phyloP scores from a whole-genome alignment of 768 basidiomycete genomes.

The Boletus rex-veris region DNA sequence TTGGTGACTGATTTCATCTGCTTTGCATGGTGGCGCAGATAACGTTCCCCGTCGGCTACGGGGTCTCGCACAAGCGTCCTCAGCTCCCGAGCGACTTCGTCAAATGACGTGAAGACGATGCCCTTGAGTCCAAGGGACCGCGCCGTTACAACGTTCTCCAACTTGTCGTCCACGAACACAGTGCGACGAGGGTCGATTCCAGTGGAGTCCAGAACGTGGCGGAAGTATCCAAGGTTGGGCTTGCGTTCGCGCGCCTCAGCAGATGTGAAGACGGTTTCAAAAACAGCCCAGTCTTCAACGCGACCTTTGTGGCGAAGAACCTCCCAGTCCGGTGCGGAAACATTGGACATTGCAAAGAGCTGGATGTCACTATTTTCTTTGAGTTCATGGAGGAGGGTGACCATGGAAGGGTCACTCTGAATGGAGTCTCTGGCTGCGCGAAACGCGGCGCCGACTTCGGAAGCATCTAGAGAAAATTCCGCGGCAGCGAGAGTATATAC shows the following conservation, averaged over 20 bases:
- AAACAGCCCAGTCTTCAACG: slow-evolving; percentile 17
- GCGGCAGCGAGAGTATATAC: slow-evolving; percentile 1
- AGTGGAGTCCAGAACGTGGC: slow-evolving; percentile 13
- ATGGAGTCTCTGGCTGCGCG: slow-evolving; percentile 5
- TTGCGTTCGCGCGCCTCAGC: slow-evolving; percentile 15
- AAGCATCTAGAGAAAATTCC: slow-evolving; percentile 16
- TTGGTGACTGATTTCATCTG: slow-evolving; percentile 17
- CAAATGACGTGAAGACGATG: slow-evolving; percentile 17
- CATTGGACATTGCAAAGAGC: slow-evolving; percentile 24
- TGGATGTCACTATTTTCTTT: background rate
- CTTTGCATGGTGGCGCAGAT: slow-evolving; percentile 11
- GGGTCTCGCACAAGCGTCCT: slow-evolving; percentile 15
- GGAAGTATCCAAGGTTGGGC: slow-evolving; percentile 19
- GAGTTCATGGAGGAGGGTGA: slow-evolving; percentile 16
- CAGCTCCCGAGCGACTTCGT: slow-evolving; percentile 14
- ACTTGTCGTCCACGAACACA: slow-evolving; percentile 22
- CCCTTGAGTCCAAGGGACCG: slow-evolving; percentile 20
- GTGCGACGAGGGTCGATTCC: slow-evolving; percentile 19
- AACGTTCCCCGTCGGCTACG: slow-evolving; percentile 11
- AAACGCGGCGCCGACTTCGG: slow-evolving; percentile 10
- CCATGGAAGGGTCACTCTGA: slow-evolving; percentile 11
- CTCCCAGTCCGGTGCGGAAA: slow-evolving; percentile 22
- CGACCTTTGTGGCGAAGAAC: slow-evolving; percentile 12
- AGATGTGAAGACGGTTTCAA: slow-evolving; percentile 21
- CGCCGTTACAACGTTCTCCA: slow-evolving; percentile 21